Evolutionary conservation across 257 asterid species (phyloP).

Genomic region (Solanum clarkiae): DNA sequence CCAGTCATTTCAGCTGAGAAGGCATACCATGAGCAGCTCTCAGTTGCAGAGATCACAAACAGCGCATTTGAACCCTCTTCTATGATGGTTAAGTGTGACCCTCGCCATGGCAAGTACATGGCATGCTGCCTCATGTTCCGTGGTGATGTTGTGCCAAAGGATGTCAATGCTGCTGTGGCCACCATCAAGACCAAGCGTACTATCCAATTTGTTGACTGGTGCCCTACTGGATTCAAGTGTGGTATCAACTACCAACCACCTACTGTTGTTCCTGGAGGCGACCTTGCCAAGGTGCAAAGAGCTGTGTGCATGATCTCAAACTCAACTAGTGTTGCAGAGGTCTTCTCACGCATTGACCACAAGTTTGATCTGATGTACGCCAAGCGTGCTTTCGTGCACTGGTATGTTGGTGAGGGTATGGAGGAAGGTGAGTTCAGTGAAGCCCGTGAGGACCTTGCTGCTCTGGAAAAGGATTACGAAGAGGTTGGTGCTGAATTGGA

Average conservation of each 20-base stretch:
- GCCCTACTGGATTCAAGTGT: constrained; percentile 20
- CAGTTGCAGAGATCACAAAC: constrained; percentile 16
- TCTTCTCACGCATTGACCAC: constrained; percentile 6
- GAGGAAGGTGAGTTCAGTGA: constrained; percentile 23
- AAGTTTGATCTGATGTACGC: constrained; percentile 15
- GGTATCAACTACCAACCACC: constrained; percentile 20
- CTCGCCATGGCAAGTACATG: constrained; percentile 20
- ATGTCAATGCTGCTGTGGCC: constrained; percentile 17
- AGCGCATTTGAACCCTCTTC: constrained; percentile 17
- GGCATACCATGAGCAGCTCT: constrained; percentile 18
- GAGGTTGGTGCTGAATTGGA: constrained; percentile 15
- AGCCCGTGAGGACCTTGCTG: constrained; percentile 22
- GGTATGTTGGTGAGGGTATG: constrained; percentile 20
- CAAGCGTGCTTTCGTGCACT: constrained; percentile 17
- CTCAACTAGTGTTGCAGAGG: constrained; percentile 13
- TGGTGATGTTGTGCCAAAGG: constrained; percentile 17
- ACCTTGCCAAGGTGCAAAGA: constrained; percentile 16
- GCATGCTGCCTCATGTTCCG: constrained; percentile 19
- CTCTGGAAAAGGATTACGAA: constrained; percentile 13
- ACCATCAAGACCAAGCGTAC: constrained; percentile 19
- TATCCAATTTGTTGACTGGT: constrained; percentile 18
- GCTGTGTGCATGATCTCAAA: constrained; percentile 19
- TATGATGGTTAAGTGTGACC: constrained; percentile 21
- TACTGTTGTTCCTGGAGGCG: constrained; percentile 13
- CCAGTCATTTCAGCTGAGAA: constrained; percentile 16